Percentiles rank a stretch among this genome's conserved stretches.
Evolutionary conservation across 208 protist genomes (phyloP).

Genomic region (Lotmaria passim): DNA sequence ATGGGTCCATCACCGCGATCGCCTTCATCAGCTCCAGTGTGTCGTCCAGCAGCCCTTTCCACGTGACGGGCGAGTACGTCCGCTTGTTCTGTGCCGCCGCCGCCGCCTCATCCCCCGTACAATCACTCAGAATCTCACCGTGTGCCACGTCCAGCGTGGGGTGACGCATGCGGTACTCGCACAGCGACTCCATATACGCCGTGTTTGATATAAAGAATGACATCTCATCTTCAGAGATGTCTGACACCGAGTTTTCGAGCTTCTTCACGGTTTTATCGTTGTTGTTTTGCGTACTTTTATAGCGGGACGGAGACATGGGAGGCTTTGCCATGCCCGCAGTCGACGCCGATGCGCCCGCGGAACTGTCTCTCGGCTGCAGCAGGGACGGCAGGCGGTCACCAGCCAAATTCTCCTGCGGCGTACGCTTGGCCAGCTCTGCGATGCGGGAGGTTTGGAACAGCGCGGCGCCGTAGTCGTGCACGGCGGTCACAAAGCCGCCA

Average conservation of each 20-base stretch:
- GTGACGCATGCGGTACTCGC: conserved; percentile 41
- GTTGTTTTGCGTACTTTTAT: no score
- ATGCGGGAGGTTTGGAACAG: conserved; percentile 26
- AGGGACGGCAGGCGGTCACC: conserved; percentile 31
- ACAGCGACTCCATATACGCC: conserved; percentile 38
- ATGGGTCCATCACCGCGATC: conserved; percentile 19
- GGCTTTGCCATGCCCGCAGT: no score
- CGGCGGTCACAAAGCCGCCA: conserved; percentile 19
- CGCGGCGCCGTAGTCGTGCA: conserved; percentile 9
- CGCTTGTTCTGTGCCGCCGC: not conserved
- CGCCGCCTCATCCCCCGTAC: not conserved
- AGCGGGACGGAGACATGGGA: no score
- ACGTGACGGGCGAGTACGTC: conserved; percentile 4
- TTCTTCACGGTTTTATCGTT: no score
- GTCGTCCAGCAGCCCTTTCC: conserved; percentile 37
- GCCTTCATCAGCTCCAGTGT: conserved; percentile 48
- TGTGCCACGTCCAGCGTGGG: conserved; percentile 30
- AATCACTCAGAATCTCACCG: conserved; percentile 13
- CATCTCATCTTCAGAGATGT: not conserved
- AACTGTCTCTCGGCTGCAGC: conserved; percentile 9
- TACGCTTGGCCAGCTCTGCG: conserved; percentile 9
- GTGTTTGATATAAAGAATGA: conserved; percentile 18
- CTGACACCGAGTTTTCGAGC: no score
- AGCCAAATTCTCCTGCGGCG: conserved; percentile 35
- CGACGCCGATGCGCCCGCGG: not conserved